phyloP scores from a whole-genome alignment of 2,329 filamentous ascomycete species.

The Penicillium sp. region DNA sequence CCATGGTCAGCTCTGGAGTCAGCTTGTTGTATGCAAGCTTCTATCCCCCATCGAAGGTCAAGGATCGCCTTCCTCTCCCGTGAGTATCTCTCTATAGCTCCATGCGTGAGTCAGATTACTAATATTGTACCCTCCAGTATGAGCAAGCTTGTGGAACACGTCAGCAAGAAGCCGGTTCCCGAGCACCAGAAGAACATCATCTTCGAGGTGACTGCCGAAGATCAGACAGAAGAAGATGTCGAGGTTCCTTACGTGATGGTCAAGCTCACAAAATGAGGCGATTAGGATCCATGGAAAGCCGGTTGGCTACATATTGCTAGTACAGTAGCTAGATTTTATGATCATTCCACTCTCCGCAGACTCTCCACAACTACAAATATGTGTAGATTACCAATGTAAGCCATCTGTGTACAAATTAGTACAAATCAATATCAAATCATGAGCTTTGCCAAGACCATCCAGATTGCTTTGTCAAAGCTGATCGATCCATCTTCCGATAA shows the following conservation, averaged over 20 bases:
- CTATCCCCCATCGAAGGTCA: conserved; percentile 77
- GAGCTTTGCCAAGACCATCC: neutral
- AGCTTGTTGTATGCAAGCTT: conserved; percentile 93
- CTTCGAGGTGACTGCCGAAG: conserved; percentile 92
- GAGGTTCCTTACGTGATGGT: conserved; percentile 97
- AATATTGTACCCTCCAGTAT: conserved; percentile 56
- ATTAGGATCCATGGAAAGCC: conserved; percentile 2
- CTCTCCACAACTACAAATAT: neutral
- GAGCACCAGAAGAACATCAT: conserved; percentile 92
- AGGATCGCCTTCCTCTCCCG: conserved; percentile 74
- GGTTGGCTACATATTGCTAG: conserved; percentile 3
- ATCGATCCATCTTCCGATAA: conserved; percentile 23
- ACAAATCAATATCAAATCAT: neutral
- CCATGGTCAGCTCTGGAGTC: conserved; percentile 96
- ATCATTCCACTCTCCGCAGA: neutral
- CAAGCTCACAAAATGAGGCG: conserved; percentile 55
- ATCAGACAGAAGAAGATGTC: conserved; percentile 84
- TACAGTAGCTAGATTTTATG: conserved; percentile 11
- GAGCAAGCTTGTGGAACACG: conserved; percentile 79
- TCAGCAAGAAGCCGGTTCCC: conserved; percentile 90
- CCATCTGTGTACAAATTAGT: conserved; percentile 5
- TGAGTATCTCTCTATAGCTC: conserved; percentile 44
- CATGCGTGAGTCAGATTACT: conserved; percentile 15
- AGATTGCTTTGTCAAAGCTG: conserved; percentile 29
- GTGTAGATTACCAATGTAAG: conserved; percentile 9